These are phyloP conservation scores for Hymenoscyphus albidus DNA, from an alignment of 2,329 filamentous ascomycete species.

Conservation along the genomic window DNA sequence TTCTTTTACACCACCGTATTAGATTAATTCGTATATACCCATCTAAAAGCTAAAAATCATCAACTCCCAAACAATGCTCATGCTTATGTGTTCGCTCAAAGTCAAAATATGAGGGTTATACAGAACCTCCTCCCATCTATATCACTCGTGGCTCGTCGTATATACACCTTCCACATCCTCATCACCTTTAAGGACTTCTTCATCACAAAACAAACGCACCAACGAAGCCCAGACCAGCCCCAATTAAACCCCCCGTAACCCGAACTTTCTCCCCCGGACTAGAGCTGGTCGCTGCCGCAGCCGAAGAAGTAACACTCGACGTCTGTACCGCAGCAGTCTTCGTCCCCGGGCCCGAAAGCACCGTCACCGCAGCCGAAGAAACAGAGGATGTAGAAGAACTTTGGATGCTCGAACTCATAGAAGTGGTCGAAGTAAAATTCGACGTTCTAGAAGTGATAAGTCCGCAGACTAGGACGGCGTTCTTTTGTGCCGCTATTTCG, in stretches of 20 bases:
- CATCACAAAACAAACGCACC: not conserved
- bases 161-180: not conserved
- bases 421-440: not conserved
- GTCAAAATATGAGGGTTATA: not conserved
- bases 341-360: not conserved
- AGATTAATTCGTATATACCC: not conserved
- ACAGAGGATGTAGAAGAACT: not conserved
- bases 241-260: not conserved
- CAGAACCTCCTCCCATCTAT: not conserved
- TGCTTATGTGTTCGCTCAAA: not conserved
- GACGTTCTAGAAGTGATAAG: not conserved
- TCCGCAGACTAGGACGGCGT: not conserved
- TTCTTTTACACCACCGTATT: not conserved
- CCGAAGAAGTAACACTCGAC: not conserved
- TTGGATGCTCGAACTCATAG: not conserved
- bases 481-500: not conserved
- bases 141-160: not conserved
- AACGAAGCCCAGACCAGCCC: not conserved
- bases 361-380: not conserved
- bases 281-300: not conserved
- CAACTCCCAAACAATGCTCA: not conserved
- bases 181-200: not conserved
- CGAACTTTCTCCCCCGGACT: not conserved
- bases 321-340: not conserved
- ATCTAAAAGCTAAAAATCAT: not conserved